Evolutionary conservation across 305 asterid species (phyloP).

Genomic region (Andrographis paniculata): DNA sequence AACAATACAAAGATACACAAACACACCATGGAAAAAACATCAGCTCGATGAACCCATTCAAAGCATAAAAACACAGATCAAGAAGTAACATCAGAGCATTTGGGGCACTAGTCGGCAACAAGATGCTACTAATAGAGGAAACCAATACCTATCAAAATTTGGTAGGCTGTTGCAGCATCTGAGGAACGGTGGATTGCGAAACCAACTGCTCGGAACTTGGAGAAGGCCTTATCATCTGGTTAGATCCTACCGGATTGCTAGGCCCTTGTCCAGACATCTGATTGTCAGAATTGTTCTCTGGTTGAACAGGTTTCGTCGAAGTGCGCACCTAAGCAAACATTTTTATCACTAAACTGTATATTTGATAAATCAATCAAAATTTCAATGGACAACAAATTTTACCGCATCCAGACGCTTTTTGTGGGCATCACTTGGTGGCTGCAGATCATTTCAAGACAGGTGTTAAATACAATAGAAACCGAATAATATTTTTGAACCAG

Average conservation of each 20-base stretch:
- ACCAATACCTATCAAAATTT: constrained; percentile 45
- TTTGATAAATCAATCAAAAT: not conserved
- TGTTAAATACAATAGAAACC: constrained; percentile 5
- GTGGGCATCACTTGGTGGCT: constrained; percentile 68
- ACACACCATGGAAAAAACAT: no score
- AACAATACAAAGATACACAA: no score
- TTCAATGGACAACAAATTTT: constrained; percentile 20
- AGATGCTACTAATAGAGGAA: no score
- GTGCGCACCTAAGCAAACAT: constrained; percentile 40
- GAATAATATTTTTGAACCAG: no score
- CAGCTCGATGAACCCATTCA: no score
- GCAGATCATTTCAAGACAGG: constrained; percentile 33
- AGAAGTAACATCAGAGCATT: no score
- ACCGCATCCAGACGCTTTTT: constrained; percentile 84
- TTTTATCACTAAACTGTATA: not conserved
- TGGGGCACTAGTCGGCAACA: no score
- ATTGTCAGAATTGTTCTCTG: constrained; percentile 35
- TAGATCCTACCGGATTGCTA: constrained; percentile 39
- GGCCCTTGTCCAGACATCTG: constrained; percentile 47
- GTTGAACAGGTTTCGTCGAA: constrained; percentile 48
- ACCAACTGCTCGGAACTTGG: constrained; percentile 63
- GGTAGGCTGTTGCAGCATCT: constrained; percentile 51
- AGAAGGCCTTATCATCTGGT: constrained; percentile 48
- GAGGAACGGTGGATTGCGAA: constrained; percentile 49
- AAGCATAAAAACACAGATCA: no score